Conservation (phyloP, 2,329 filamentous ascomycete genomes). For the Rosellinia necatrix region DNA sequence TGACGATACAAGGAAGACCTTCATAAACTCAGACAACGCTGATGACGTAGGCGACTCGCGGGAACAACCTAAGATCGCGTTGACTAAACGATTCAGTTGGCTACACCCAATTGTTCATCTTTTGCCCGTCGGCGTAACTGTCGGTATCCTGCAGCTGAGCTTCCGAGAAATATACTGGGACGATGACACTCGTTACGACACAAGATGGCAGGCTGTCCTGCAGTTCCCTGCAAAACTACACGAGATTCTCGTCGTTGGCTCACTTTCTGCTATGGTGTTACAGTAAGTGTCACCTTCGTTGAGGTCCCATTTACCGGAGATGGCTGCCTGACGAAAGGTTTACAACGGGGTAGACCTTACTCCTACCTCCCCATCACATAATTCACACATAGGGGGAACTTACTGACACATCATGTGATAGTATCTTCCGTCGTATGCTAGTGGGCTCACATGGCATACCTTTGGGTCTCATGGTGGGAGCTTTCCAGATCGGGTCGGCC, state of each 20-base stretch:
- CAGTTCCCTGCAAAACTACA: constrained; percentile 23
- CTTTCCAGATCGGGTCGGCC: constrained; percentile 19
- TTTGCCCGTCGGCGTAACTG: constrained; percentile 5
- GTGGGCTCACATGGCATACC: constrained; percentile 13
- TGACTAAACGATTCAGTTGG: constrained; percentile 3
- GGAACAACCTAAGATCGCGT: constrained; percentile 14
- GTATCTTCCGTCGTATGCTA: constrained; percentile 24
- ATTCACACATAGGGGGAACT: not conserved
- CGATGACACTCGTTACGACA: constrained; percentile 6
- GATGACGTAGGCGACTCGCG: not conserved
- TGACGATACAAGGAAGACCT: not conserved
- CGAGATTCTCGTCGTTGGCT: constrained; percentile 19
- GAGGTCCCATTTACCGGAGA: not conserved
- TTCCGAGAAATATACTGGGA: constrained; percentile 11
- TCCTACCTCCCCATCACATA: not conserved
- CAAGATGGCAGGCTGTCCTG: constrained; percentile 8
- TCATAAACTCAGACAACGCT: not conserved
- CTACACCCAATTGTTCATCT: constrained; percentile 16
- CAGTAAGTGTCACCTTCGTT: constrained; percentile 11
- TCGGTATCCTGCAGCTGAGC: constrained; percentile 10
- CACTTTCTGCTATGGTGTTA: constrained; percentile 21
- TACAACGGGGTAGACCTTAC: no score
- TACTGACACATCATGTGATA: not conserved
- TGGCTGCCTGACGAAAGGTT: no score
- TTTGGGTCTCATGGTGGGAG: constrained; percentile 22